These are phyloP conservation scores for Azolla pinnata DNA, from an alignment of 75 land plant species.

Conservation along the genomic window DNA sequence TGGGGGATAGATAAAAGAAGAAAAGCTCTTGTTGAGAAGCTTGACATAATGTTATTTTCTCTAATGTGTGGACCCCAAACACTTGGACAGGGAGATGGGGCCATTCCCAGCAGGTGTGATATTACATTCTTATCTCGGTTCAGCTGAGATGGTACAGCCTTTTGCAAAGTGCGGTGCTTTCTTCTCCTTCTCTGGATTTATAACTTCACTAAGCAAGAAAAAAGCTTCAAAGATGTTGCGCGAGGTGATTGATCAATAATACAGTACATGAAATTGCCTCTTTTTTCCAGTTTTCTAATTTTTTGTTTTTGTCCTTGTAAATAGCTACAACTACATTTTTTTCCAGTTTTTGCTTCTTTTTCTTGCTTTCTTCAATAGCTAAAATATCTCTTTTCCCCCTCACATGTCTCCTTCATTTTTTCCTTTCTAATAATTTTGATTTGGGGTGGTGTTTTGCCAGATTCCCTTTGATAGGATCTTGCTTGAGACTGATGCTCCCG, in stretches of 20 bases:
- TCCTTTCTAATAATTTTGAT: too few species aligned
- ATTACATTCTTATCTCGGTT: conserved; percentile 75
- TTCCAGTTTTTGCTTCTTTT: too few species aligned
- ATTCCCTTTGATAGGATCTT: conserved; percentile 61
- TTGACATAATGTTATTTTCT: too few species aligned
- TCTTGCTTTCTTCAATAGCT: not conserved
- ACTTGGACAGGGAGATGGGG: conserved; percentile 63
- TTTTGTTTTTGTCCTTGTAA: conserved; percentile 3
- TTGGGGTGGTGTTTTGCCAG: too few species aligned
- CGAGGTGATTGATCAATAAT: conserved; percentile 27
- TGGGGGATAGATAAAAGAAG: too few species aligned
- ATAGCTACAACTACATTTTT: too few species aligned
- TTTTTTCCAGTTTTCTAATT: not conserved
- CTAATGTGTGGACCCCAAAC: too few species aligned
- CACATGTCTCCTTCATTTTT: too few species aligned
- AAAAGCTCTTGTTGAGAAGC: too few species aligned
- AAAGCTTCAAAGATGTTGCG: conserved; percentile 68
- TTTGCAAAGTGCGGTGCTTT: conserved; percentile 72
- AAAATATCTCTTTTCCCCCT: too few species aligned
- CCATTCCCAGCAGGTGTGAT: conserved; percentile 88
- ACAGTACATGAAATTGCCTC: not conserved
- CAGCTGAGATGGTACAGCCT: conserved; percentile 74
- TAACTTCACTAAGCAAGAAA: conserved; percentile 48
- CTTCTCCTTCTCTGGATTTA: conserved; percentile 90
- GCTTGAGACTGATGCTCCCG: conserved; percentile 85